Conservation (phyloP, 352 stramenopile genomes). For the Pythium rishiriense region DNA sequence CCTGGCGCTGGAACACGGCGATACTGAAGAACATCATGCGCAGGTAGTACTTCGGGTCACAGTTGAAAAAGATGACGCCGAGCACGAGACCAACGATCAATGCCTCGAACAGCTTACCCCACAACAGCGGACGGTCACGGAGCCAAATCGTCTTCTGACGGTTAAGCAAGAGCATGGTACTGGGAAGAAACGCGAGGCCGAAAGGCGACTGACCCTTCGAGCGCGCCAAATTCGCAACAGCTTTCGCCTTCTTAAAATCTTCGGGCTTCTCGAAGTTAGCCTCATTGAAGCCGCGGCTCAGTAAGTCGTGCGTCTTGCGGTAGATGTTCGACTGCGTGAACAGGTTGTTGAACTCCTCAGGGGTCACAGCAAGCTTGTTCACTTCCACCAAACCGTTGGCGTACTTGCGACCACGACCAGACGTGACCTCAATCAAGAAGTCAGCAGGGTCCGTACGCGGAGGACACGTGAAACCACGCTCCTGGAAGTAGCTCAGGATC, state of each 20-base stretch:
- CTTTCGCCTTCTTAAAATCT: constrained; percentile 59
- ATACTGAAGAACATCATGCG: constrained; percentile 76
- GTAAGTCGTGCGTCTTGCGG: constrained; percentile 46
- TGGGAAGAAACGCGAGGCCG: constrained; percentile 42
- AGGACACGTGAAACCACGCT: constrained; percentile 70
- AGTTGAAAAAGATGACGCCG: constrained; percentile 69
- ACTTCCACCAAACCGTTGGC: constrained; percentile 35
- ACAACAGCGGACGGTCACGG: constrained; percentile 56
- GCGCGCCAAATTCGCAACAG: constrained; percentile 43
- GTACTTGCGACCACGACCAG: constrained; percentile 47
- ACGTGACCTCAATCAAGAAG: constrained; percentile 73
- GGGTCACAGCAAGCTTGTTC: constrained; percentile 27
- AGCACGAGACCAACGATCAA: constrained; percentile 78
- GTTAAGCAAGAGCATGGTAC: constrained; percentile 52
- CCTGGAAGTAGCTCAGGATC: constrained; percentile 84
- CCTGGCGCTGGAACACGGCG: constrained; percentile 68
- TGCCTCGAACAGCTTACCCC: constrained; percentile 61
- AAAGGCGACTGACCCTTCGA: constrained; percentile 59
- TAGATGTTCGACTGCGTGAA: constrained; percentile 63
- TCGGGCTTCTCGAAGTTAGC: constrained; percentile 56
- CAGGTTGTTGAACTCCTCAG: constrained; percentile 54
- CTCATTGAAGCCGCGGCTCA: constrained; percentile 59
- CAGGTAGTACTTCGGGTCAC: constrained; percentile 58
- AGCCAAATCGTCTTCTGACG: constrained; percentile 72
- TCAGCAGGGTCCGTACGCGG: constrained; percentile 59